Evolutionary conservation across 768 basidiomycete species (phyloP).

Genomic region (Trichaptum fuscoviolaceum): DNA sequence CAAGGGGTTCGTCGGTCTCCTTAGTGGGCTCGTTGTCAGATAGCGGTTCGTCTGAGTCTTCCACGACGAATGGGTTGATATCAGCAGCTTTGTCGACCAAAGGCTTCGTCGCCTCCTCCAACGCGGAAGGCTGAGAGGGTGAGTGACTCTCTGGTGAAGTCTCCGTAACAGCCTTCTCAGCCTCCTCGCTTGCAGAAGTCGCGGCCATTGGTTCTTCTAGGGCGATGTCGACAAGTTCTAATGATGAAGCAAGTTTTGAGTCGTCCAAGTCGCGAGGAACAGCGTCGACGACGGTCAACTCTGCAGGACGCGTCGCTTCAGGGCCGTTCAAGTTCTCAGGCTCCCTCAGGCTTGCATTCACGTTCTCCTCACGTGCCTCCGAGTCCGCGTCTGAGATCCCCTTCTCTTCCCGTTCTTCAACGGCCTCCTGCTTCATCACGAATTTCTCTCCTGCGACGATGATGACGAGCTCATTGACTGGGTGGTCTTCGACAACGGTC

Average conservation of each 20-base stretch:
- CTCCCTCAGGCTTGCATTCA: neutral
- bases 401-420: neutral
- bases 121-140: constrained; percentile 56
- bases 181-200: neutral
- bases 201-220: neutral
- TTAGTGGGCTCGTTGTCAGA: constrained; percentile 32
- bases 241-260: neutral
- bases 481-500: neutral
- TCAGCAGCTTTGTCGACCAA: constrained; percentile 22
- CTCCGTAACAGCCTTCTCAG: neutral
- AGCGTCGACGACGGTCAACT: neutral
- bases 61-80: constrained; percentile 54
- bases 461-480: constrained; percentile 30
- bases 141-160: neutral
- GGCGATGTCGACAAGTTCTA: neutral
- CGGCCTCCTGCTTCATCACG: constrained; percentile 37
- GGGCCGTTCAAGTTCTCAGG: too few species aligned
- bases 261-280: neutral
- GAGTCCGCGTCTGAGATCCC: neutral
- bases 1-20: constrained; percentile 24
- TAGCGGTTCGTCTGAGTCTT: constrained; percentile 43
- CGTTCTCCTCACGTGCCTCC: neutral
- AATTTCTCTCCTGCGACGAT: constrained; percentile 51
- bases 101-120: constrained; percentile 85
- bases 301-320: neutral